Base-by-base conservation (phyloP, 2,329 filamentous ascomycete genomes). In the Venturia asperata region DNA sequence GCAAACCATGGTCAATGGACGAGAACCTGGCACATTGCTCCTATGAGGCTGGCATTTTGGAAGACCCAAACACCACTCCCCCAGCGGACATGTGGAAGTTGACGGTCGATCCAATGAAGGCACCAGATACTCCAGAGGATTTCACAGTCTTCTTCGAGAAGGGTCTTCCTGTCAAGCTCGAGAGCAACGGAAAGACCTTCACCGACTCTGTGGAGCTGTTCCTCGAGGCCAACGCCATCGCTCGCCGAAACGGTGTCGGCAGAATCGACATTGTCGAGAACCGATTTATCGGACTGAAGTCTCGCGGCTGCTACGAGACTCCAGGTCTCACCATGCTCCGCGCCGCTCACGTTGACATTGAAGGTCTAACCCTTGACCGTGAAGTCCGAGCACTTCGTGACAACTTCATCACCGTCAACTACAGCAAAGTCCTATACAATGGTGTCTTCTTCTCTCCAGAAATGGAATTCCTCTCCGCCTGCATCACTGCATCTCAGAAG, bases 211-310 rank as follows among this genome's bases (percentile, higher is more conserved):
- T 91, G 65, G 86, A 89, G 73, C 80, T 93, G 66, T 93, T 93
- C 81, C 80, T 85, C 67, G 82, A 84, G 65, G 81, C 85, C 70
- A 92, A 92, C 78, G 80, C 84, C 66, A 87, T 93, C 68, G 90
- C 85, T 69, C 83, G 85, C 74, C 82, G 80, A 69, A 81, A 91
- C 78, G 90, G 90, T 74, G 84, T 93, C 70, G 90, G 90, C 71
- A 82, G 90, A 72, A 87, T 93, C 69, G 90, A 93, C 76, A 93
- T 93, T 73, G 89, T 92, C 67, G 89, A 91, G 75, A 89, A 90
- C 80, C 84, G 90, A 64, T 90, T 88, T 80, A 88, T 90, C 73
- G 90, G 89, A 68, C 82, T 92, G 71, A 92, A 92, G 81, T 87
- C 83, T 70, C 85, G 90, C 72, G 90, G 90, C 71, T 92, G 89